Conservation (phyloP, 1,139 yeast genomes). For the Kodamaea derodonti region DNA sequence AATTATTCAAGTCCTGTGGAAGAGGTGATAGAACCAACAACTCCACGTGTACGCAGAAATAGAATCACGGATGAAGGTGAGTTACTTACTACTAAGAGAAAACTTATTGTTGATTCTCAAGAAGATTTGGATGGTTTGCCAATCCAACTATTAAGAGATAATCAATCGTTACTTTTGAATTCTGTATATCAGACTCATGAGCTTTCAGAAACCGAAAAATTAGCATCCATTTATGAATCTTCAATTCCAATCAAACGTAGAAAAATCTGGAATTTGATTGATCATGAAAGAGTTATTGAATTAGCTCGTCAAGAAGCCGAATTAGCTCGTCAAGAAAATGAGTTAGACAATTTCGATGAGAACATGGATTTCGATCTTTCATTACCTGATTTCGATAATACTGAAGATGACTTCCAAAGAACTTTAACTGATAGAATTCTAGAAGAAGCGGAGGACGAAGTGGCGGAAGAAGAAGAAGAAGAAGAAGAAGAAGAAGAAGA, state of each 20-base stretch:
- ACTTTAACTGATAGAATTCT: constrained; percentile 10
- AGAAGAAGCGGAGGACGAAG: constrained; percentile 6
- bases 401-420: constrained; percentile 7
- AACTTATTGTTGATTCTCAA: constrained; percentile 31
- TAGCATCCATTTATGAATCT: constrained; percentile 33
- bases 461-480: not conserved
- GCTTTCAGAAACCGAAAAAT: constrained; percentile 31
- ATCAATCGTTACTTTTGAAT: constrained; percentile 23
- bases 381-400: constrained; percentile 31
- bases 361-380: constrained; percentile 39
- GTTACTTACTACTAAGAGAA: constrained; percentile 38
- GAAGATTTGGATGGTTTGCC: constrained; percentile 36
- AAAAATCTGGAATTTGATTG: constrained; percentile 16
- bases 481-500: constrained; percentile 14
- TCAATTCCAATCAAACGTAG: constrained; percentile 27
- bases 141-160: constrained; percentile 29
- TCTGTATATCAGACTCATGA: not conserved
- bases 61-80: constrained; percentile 37
- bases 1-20: constrained; percentile 11
- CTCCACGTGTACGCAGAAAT: constrained; percentile 14
- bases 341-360: constrained; percentile 17
- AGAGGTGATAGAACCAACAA: constrained; percentile 15
- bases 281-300: constrained; percentile 26
- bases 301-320: constrained; percentile 26
- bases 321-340: constrained; percentile 9